phyloP scores from a whole-genome alignment of 768 basidiomycete species.

The Macrolepiota albuminosa region DNA sequence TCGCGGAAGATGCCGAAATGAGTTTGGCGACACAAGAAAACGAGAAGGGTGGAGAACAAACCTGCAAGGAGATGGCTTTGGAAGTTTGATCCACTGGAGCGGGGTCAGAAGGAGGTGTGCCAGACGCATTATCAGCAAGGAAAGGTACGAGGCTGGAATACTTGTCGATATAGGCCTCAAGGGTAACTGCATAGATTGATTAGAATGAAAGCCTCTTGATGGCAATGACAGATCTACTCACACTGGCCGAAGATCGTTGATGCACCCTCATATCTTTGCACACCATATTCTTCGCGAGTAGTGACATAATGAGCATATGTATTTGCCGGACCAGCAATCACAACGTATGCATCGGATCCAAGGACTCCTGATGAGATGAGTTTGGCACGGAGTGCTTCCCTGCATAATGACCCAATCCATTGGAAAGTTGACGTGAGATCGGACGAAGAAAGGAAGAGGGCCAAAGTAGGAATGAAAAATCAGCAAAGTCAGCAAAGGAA shows the following conservation, averaged over 20 bases:
- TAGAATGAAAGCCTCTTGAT: background rate
- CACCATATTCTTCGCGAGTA: conserved; percentile 66
- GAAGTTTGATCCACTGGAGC: conserved; percentile 61
- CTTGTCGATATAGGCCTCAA: conserved; percentile 79
- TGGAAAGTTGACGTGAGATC: conserved; percentile 2
- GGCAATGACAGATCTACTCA: conserved; percentile 28
- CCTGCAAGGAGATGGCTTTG: conserved; percentile 66
- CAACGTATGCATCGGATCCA: conserved; percentile 67
- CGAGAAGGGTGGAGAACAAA: conserved; percentile 16
- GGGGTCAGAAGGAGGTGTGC: conserved; percentile 54
- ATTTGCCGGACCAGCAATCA: conserved; percentile 78
- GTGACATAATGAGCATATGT: conserved; percentile 74
- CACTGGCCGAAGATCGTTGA: conserved; percentile 75
- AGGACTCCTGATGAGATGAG: conserved; percentile 62
- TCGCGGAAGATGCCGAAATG: conserved; percentile 3
- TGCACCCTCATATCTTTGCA: conserved; percentile 80
- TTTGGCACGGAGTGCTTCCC: conserved; percentile 61
- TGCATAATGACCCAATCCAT: conserved; percentile 21
- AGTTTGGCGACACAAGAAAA: background rate
- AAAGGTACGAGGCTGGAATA: conserved; percentile 63
- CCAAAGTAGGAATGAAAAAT: conserved; percentile 6
- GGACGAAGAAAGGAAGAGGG: background rate
- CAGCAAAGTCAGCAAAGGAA: conserved; percentile 22
- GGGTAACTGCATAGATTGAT: conserved; percentile 41
- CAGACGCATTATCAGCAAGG: conserved; percentile 46